Evolutionary conservation across 2,329 filamentous ascomycete species (phyloP).

Genomic region (Xylariaceae sp.): DNA sequence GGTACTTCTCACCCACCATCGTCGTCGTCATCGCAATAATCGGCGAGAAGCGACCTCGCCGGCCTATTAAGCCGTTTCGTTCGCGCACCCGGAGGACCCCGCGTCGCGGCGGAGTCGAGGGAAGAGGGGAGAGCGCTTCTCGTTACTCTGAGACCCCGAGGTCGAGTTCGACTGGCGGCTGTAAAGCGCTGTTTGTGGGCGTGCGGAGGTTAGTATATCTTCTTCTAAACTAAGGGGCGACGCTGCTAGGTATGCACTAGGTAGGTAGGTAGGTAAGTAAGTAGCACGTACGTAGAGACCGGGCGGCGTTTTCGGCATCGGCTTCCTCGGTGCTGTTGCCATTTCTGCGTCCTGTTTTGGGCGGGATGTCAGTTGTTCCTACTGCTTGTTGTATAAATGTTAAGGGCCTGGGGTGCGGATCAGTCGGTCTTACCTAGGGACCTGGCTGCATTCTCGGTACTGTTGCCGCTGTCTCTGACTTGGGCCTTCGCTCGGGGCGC

Average conservation of each 20-base stretch:
- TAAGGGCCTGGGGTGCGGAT: no score
- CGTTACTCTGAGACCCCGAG: not conserved
- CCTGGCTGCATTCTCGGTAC: constrained; percentile 6
- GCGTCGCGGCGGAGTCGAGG: not conserved
- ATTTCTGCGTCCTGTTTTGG: not conserved
- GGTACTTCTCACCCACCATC: not conserved
- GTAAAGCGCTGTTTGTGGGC: not conserved
- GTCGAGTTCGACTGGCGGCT: not conserved
- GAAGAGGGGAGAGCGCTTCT: not conserved
- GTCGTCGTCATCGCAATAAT: not conserved
- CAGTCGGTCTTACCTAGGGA: not conserved
- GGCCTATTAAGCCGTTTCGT: not conserved
- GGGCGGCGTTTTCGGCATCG: not conserved
- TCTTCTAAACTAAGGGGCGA: no score
- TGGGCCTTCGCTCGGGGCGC: not conserved
- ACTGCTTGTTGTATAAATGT: no score
- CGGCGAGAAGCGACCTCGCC: not conserved
- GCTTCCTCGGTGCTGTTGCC: constrained; percentile 4
- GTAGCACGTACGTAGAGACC: constrained; percentile 6
- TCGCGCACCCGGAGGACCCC: not conserved
- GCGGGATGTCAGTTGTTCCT: not conserved
- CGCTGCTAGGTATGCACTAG: no score
- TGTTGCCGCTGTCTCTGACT: not conserved
- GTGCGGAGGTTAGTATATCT: not conserved
- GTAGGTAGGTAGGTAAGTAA: no score